A percentile compares a stretch with the other conserved stretches of the same genome.
These are phyloP conservation scores for Phytophthora rubi DNA, from an alignment of 352 stramenopile genomes.

Conservation along the genomic window DNA sequence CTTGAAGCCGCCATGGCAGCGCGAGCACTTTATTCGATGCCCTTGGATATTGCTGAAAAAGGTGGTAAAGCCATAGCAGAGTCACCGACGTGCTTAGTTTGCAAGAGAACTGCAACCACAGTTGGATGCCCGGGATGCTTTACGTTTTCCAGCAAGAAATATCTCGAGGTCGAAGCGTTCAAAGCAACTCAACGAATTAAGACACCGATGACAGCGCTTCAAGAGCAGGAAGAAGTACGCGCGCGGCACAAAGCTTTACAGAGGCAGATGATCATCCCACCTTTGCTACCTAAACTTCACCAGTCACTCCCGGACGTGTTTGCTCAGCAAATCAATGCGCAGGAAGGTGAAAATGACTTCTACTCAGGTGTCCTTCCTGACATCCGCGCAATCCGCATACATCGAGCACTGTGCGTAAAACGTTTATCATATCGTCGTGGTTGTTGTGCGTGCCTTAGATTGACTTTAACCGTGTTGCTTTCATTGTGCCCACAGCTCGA, in stretches of 20 bases:
- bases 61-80: neutral
- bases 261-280: conserved; percentile 55
- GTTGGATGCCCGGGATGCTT: conserved; percentile 76
- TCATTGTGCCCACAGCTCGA: conserved; percentile 33
- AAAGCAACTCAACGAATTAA: conserved; percentile 55
- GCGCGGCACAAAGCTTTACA: conserved; percentile 55
- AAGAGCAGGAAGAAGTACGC: conserved; percentile 50
- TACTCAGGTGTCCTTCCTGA: conserved; percentile 63
- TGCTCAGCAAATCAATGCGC: neutral
- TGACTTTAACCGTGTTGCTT: neutral
- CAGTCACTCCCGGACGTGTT: neutral
- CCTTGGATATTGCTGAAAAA: conserved; percentile 4
- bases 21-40: conserved; percentile 27
- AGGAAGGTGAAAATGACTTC: conserved; percentile 41
- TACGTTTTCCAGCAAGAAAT: conserved; percentile 52
- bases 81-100: conserved; percentile 37
- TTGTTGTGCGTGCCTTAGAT: neutral
- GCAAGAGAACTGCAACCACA: conserved; percentile 36
- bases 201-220: conserved; percentile 57
- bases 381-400: conserved; percentile 57
- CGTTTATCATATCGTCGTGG: neutral
- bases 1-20: conserved; percentile 43
- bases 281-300: conserved; percentile 26
- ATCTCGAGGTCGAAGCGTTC: conserved; percentile 37
- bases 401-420: conserved; percentile 59